Evolutionary conservation across 306 rosid genomes (phyloP), one percentile per base, ranked within the genome.

Genomic region (Casuarina equisetifolia): DNA sequence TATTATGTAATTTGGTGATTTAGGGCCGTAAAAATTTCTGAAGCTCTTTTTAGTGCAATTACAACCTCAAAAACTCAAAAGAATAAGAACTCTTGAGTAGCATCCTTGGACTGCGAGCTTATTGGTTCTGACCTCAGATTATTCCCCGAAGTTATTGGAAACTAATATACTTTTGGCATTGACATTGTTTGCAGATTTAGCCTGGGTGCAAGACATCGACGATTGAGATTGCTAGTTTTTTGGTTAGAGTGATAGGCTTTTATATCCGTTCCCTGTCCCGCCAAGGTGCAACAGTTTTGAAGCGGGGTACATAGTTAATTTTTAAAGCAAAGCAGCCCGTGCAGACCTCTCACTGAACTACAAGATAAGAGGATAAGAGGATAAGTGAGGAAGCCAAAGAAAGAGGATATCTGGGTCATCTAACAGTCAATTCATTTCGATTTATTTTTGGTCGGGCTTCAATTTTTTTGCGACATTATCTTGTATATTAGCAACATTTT

Each of bases 151-250:
- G 50, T 16, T 13, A 53, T 9, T 7, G 36, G 80, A 75, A 68
- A 49, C 72, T 72, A 82, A 73, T 78, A 78, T 20, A 61, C 53
- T 40, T 73, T 70, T 77, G 20, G 51, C 48, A 78, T 45, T 20
- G 58, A 39, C 48, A 51, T 38, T 72, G 69, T 13, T 82, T 19
- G 43, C 99, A 95, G 99, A 84, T 85, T 84, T 92, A 80, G 92
- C 96, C 64, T 92, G 97, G 99, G 96, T 92, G 72, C 92, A 92
- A 88, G 97, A 91, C 76, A 85, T 95, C 59, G 94, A 94, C 43
- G 96, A 89, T 84, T 90, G 86, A 76, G 82, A 46, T 43, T 71
- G 80, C 62, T 38, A 1, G 36, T 59, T 13, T 82, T 78, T 68
- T 45, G 50, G 45, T 83, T 63, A 70, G 53, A 81, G 72, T 67